Base-by-base conservation (phyloP, 352 stramenopile genomes). In the Pythium rhizo-oryzae region DNA sequence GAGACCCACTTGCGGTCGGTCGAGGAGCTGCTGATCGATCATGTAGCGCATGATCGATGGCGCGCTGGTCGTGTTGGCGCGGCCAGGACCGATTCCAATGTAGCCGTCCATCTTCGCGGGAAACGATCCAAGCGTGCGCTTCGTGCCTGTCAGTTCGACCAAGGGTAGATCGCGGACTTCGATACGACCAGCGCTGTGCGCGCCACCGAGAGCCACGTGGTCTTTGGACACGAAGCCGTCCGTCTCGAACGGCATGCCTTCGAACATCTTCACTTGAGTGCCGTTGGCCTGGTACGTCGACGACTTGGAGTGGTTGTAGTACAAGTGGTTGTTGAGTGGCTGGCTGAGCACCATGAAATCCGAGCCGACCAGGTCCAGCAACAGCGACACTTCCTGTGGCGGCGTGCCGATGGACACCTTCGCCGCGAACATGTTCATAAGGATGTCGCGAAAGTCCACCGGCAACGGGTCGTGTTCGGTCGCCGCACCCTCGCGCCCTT, bases 221-320 rank as follows among this genome's bases (percentile, higher is more conserved):
- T 71, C 65, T 2, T 18, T n/a, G 1, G 65, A 71, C 1, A 62
- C 56, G 50, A 71, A 65, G 0, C 65, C 65, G 8, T 59, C 44
- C 23, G 65, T n/a, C 24, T 68, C 61, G 12, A 54, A 59, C 4
- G 46, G 33, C 16, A n/a, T 19, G 9, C 50, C 59, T 51, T 68
- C 19, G 19, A 24, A 25, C 19, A 53, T 41, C 21, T 50, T 23
- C 2, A 72, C 37, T 28, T 43, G 21, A 19, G 66, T 72, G 19
- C 59, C 58, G 46, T 68, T 72, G 13, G 59, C 43, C n/a, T 59
- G 44, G 16, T 68, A 72, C 21, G 59, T 65, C 0, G 52, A 58
- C 8, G 66, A 72, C 59, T 67, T 67, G 51, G 25, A n/a, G 37
- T 72, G 66, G 52, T 72, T 46, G 66, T 72, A 72, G 25, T 50